Percentiles rank a stretch among this genome's conserved stretches.
phyloP scores from a whole-genome alignment of 345 rosid species.

The Salix arbutifolia region DNA sequence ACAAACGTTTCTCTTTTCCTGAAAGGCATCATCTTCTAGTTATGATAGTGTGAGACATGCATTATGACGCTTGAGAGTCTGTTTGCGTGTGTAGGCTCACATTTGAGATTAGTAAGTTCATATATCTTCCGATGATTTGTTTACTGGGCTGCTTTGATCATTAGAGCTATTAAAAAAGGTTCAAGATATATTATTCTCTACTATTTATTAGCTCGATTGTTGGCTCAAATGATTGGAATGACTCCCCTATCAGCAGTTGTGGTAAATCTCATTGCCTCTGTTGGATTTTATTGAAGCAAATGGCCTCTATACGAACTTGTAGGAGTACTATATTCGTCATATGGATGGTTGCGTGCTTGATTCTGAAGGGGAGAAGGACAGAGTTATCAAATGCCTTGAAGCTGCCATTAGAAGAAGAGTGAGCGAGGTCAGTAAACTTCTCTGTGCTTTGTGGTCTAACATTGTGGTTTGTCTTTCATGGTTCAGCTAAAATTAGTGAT shows the following conservation, averaged over 20 bases:
- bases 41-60: background rate
- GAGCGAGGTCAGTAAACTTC: conserved; percentile 56
- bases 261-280: background rate
- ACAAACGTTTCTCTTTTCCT: background rate
- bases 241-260: background rate
- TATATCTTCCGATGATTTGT: background rate
- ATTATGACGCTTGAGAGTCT: background rate
- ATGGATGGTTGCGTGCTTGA: conserved; percentile 89
- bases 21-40: background rate
- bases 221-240: background rate
- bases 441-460: background rate
- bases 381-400: conserved; percentile 83
- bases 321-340: conserved; percentile 89
- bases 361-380: conserved; percentile 75
- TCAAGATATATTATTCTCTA: too few relatives aligned
- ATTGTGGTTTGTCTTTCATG: background rate
- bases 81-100: background rate
- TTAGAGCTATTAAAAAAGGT: too few relatives aligned
- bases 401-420: conserved; percentile 86
- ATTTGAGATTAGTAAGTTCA: background rate
- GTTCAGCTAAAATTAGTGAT: background rate
- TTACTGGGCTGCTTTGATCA: background rate
- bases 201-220: background rate
- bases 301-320: conserved; percentile 3
- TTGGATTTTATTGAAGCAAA: background rate